phyloP scores from a whole-genome alignment of 352 stramenopile species.

The Globisporangium echinulatum region DNA sequence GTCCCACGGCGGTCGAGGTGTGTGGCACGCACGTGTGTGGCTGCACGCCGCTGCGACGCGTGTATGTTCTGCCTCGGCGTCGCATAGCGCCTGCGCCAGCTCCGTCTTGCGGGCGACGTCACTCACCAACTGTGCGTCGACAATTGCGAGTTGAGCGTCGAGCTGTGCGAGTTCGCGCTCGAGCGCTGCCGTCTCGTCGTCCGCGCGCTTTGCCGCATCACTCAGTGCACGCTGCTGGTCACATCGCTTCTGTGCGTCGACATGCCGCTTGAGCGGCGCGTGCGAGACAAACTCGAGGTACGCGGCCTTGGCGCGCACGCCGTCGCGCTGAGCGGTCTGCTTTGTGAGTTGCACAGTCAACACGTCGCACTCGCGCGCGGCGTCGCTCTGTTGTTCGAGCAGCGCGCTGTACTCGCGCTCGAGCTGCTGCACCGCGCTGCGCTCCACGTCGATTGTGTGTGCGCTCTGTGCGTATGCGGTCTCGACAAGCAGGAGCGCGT shows the following conservation, averaged over 20 bases:
- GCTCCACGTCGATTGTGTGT: constrained; percentile 36
- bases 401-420: constrained; percentile 47
- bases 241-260: constrained; percentile 55
- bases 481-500: constrained; percentile 26
- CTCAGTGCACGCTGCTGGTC: constrained; percentile 37
- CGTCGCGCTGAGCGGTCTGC: constrained; percentile 27
- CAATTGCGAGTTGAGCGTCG: constrained; percentile 20
- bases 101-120: constrained; percentile 24
- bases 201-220: constrained; percentile 20
- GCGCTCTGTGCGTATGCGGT: constrained; percentile 21
- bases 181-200: constrained; percentile 32
- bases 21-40: constrained; percentile 47
- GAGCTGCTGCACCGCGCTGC: constrained; percentile 25
- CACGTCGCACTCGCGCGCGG: constrained; percentile 37
- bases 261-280: constrained; percentile 43
- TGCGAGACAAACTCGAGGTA: constrained; percentile 58
- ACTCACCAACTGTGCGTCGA: constrained; percentile 32
- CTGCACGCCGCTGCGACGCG: constrained; percentile 19
- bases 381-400: constrained; percentile 30
- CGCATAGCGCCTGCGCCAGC: constrained; percentile 12
- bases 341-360: constrained; percentile 32
- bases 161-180: constrained; percentile 36
- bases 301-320: constrained; percentile 40
- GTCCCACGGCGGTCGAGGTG: constrained; percentile 58
- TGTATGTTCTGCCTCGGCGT: constrained; percentile 23